Evolutionary conservation across 2,329 filamentous ascomycete genomes (phyloP).

Genomic region (Periconia macrospinosa): DNA sequence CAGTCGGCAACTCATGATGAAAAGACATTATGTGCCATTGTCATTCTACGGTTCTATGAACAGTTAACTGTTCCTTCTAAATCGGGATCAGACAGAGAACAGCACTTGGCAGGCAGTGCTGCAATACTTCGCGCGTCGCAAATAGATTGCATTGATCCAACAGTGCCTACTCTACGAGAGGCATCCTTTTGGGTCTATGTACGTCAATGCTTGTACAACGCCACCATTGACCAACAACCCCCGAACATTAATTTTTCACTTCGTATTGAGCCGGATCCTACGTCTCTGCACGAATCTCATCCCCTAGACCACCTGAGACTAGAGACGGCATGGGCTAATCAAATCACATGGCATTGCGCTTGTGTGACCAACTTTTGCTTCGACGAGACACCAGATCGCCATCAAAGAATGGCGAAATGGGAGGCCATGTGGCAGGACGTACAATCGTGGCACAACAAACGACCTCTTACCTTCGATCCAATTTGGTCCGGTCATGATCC

Average conservation of each 20-base stretch:
- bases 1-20: constrained; percentile 30
- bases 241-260: constrained; percentile 33
- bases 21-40: constrained; percentile 33
- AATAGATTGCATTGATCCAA: constrained; percentile 29
- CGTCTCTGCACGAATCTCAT: constrained; percentile 20
- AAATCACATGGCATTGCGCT: constrained; percentile 37
- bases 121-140: constrained; percentile 35
- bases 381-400: constrained; percentile 19
- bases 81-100: constrained; percentile 32
- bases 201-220: constrained; percentile 36
- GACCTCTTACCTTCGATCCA: constrained; percentile 30
- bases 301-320: constrained; percentile 26
- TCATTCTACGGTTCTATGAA: constrained; percentile 36
- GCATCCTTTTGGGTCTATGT: constrained; percentile 40
- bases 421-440: constrained; percentile 25
- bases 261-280: constrained; percentile 24
- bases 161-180: constrained; percentile 34
- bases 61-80: constrained; percentile 31
- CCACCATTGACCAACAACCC: constrained; percentile 35
- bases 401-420: constrained; percentile 18
- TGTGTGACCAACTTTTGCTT: constrained; percentile 35
- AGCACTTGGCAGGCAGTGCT: constrained; percentile 32
- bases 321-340: constrained; percentile 37
- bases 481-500: constrained; percentile 25
- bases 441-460: constrained; percentile 24